Percentiles rank a stretch among this genome's conserved stretches.
phyloP scores from a whole-genome alignment of 495 filamentous ascomycete genomes.

The Aspergillus ostianus region DNA sequence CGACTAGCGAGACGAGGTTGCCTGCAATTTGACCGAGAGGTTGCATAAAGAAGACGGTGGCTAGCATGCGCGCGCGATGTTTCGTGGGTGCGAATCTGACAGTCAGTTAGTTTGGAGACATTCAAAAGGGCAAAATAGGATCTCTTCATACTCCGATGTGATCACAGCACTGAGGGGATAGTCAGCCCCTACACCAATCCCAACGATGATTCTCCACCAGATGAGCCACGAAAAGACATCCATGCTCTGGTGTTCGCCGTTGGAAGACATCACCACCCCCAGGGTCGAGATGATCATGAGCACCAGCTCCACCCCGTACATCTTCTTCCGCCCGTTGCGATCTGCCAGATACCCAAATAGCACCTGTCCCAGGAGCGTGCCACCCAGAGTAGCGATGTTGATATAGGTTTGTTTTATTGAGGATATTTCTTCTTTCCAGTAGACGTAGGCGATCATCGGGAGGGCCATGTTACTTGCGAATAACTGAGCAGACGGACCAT shows the following conservation, averaged over 20 bases:
- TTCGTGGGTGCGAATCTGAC: slow-evolving; percentile 57
- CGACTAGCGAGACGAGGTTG: slow-evolving; percentile 49
- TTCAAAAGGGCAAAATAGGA: neutral
- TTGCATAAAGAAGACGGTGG: slow-evolving; percentile 66
- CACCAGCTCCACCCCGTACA: slow-evolving; percentile 64
- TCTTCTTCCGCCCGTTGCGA: slow-evolving; percentile 56
- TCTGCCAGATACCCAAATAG: slow-evolving; percentile 64
- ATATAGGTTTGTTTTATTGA: slow-evolving; percentile 46
- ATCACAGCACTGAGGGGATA: slow-evolving; percentile 61
- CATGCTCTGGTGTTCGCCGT: slow-evolving; percentile 47
- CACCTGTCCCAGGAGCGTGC: slow-evolving; percentile 59
- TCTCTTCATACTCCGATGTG: slow-evolving; percentile 50
- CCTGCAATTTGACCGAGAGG: slow-evolving; percentile 63
- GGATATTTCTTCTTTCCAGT: slow-evolving; percentile 49
- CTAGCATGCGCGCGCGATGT: slow-evolving; percentile 62
- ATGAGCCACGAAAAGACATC: slow-evolving; percentile 55
- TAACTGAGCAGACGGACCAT: slow-evolving; percentile 29
- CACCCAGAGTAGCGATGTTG: slow-evolving; percentile 58
- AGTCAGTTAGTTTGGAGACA: neutral
- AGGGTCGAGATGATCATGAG: slow-evolving; percentile 57
- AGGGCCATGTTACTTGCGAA: slow-evolving; percentile 66
- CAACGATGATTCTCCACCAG: slow-evolving; percentile 58
- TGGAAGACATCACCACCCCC: slow-evolving; percentile 51
- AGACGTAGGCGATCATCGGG: slow-evolving; percentile 61
- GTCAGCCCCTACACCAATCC: slow-evolving; percentile 57